Conservation (phyloP, 441 rosid species). For the Populus trichocarpa region DNA sequence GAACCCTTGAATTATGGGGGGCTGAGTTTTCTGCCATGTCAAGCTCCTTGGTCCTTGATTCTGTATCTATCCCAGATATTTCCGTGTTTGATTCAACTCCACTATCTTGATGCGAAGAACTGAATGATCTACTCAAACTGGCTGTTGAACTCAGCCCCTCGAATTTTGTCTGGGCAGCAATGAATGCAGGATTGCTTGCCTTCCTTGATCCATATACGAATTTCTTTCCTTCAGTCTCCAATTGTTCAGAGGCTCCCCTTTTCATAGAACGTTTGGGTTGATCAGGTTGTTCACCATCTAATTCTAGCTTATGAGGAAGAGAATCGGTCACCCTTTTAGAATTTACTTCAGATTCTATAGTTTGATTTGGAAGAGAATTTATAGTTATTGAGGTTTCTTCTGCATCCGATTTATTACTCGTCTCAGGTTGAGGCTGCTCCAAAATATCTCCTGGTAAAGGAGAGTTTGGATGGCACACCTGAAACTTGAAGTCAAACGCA, state of each 20-base stretch:
- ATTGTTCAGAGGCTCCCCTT: conserved; percentile 49
- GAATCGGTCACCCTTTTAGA: conserved; percentile 29
- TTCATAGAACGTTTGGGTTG: conserved; percentile 54
- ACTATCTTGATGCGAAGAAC: conserved; percentile 39
- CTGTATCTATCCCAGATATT: conserved; percentile 23
- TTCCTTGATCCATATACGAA: conserved; percentile 46
- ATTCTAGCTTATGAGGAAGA: conserved; percentile 35
- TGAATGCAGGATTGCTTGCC: conserved; percentile 61
- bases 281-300: conserved; percentile 38
- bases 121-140: conserved; percentile 37
- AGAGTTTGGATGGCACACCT: conserved; percentile 24
- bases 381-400: conserved; percentile 37
- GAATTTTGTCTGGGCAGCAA: conserved; percentile 71
- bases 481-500: conserved; percentile 36
- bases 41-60: conserved; percentile 25
- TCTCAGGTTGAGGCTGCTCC: conserved; percentile 40
- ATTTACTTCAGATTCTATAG: conserved; percentile 22
- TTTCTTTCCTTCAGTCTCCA: conserved; percentile 44
- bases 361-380: conserved; percentile 29
- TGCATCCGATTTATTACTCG: conserved; percentile 28
- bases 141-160: conserved; percentile 58
- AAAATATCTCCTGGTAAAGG: conserved; percentile 22
- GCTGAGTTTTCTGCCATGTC: conserved; percentile 32
- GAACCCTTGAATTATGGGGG: conserved; percentile 30
- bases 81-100: conserved; percentile 40